A percentile compares a stretch with the other conserved stretches of the same genome.
These are phyloP conservation scores for Solanum tarapatanum DNA, from an alignment of 257 asterid species.

Conservation along the genomic window DNA sequence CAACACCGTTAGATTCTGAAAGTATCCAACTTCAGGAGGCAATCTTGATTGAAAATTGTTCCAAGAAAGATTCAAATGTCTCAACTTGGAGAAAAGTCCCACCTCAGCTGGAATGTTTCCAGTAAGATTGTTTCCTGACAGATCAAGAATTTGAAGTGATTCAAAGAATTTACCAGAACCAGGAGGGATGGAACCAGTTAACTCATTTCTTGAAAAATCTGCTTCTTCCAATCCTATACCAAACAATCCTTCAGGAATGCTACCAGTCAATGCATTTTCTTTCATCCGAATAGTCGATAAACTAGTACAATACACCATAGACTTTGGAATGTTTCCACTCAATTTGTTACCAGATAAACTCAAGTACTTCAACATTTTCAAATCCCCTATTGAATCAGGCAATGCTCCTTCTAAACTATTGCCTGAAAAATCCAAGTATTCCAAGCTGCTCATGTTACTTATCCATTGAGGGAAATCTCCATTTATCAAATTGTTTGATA, in stretches of 20 bases:
- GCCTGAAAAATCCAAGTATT: constrained; percentile 42
- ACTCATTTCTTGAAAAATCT: constrained; percentile 62
- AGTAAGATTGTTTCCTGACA: constrained; percentile 50
- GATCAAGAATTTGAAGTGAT: constrained; percentile 53
- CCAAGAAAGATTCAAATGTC: constrained; percentile 74
- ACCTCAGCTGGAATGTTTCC: constrained; percentile 69
- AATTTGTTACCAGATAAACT: constrained; percentile 35
- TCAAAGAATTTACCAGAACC: constrained; percentile 46
- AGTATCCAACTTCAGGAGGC: constrained; percentile 69
- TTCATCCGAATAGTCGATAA: constrained; percentile 40
- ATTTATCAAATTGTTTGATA: constrained; percentile 36
- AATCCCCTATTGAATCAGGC: constrained; percentile 42
- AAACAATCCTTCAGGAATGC: constrained; percentile 50
- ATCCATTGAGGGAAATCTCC: constrained; percentile 83
- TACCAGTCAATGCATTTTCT: constrained; percentile 47
- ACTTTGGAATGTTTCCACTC: constrained; percentile 45
- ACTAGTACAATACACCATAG: constrained; percentile 23
- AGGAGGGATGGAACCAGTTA: constrained; percentile 51
- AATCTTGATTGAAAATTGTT: constrained; percentile 60
- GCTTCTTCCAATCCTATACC: constrained; percentile 51
- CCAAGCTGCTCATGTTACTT: constrained; percentile 29
- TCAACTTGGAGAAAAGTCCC: constrained; percentile 61
- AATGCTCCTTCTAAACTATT: constrained; percentile 45
- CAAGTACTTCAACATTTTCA: constrained; percentile 33
- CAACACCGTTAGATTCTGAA: constrained; percentile 52